phyloP scores from a whole-genome alignment of 2,329 filamentous ascomycete species.

The Aspergillus bombycis region DNA sequence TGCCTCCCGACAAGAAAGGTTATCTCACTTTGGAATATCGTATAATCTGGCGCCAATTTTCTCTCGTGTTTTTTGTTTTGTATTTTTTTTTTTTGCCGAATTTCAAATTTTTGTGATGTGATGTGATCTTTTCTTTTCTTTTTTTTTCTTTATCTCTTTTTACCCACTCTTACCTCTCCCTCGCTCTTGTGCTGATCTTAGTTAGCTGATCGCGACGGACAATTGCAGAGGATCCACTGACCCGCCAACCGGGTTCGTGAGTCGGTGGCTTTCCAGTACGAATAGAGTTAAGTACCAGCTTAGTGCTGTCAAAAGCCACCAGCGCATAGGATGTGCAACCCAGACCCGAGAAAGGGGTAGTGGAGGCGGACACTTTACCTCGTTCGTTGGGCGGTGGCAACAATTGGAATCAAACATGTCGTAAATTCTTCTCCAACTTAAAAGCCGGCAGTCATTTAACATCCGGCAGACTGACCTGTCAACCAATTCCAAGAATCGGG shows the following conservation, averaged over 20 bases:
- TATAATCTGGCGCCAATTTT: background rate
- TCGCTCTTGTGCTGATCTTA: slow-evolving; percentile 7
- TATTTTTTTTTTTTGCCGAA: background rate
- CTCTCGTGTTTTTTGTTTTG: background rate
- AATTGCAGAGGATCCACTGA: slow-evolving; percentile 22
- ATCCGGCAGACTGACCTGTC: background rate
- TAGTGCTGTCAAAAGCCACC: slow-evolving; percentile 17
- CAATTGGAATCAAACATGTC: background rate
- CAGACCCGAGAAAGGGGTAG: background rate
- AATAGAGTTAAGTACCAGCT: slow-evolving; percentile 9
- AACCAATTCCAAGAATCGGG: background rate
- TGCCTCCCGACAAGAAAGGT: background rate
- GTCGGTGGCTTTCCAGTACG: slow-evolving; percentile 14
- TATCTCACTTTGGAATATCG: background rate
- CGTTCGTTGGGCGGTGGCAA: background rate
- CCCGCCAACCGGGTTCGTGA: slow-evolving; percentile 26
- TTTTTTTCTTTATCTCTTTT: slow-evolving; percentile 5
- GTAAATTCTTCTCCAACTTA: background rate
- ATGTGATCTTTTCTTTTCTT: background rate
- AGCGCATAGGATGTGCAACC: background rate
- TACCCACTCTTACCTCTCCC: background rate
- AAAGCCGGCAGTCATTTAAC: background rate
- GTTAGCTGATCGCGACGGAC: slow-evolving; percentile 20
- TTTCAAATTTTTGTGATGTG: background rate
- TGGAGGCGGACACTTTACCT: slow-evolving; percentile 4